A percentile compares a stretch with the other conserved stretches of the same genome.
These are phyloP conservation scores for Penicillium sp. DNA, from an alignment of 2,329 filamentous ascomycete genomes.

Conservation along the genomic window DNA sequence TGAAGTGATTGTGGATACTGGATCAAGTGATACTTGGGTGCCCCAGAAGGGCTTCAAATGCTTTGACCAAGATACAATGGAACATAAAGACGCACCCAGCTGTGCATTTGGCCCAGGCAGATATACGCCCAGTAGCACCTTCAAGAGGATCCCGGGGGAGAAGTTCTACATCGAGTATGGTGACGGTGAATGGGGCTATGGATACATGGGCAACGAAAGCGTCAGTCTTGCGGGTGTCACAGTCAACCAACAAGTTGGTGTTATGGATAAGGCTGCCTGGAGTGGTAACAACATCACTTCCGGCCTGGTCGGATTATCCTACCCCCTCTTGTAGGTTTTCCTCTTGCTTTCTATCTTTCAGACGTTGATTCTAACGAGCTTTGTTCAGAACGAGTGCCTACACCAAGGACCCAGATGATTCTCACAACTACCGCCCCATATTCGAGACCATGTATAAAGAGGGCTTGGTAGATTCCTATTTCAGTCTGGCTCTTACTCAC, in stretches of 20 bases:
- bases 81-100: background rate
- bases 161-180: slow-evolving; percentile 29
- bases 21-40: slow-evolving; percentile 55
- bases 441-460: slow-evolving; percentile 15
- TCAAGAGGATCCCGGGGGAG: slow-evolving; percentile 25
- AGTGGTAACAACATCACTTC: slow-evolving; percentile 13
- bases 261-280: slow-evolving; percentile 12
- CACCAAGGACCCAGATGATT: background rate
- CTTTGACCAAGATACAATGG: slow-evolving; percentile 22
- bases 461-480: slow-evolving; percentile 9
- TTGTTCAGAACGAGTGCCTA: background rate
- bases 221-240: slow-evolving; percentile 28
- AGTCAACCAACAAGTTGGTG: slow-evolving; percentile 10
- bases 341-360: background rate
- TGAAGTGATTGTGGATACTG: slow-evolving; percentile 51
- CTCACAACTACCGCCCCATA: slow-evolving; percentile 10
- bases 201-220: slow-evolving; percentile 26
- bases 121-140: slow-evolving; percentile 20
- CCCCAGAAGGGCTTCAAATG: slow-evolving; percentile 41
- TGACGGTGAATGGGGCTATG: slow-evolving; percentile 27
- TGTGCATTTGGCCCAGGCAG: slow-evolving; percentile 24
- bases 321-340: slow-evolving; percentile 7
- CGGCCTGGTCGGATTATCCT: slow-evolving; percentile 12
- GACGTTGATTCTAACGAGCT: background rate
- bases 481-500: slow-evolving; percentile 13